Evolutionary conservation across 805 yeast species (phyloP).

Genomic region (Saturnispora quitensis): DNA sequence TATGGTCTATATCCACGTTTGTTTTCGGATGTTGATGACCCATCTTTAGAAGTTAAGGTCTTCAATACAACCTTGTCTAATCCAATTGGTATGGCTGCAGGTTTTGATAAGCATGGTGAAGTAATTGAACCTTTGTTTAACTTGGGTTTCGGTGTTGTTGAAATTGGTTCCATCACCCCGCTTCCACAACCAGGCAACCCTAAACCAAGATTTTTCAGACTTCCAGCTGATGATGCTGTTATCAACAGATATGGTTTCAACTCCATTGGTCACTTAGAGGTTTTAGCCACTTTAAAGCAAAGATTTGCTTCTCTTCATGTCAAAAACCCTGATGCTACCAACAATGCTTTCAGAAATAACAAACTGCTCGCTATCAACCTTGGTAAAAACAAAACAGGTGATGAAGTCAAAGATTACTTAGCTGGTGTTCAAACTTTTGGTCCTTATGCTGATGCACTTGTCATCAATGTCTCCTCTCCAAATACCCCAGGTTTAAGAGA

Average conservation of each 20-base stretch:
- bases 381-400: conserved; percentile 90
- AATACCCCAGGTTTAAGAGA: conserved; percentile 93
- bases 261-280: conserved; percentile 77
- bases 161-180: conserved; percentile 90
- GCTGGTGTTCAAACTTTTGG: conserved; percentile 79
- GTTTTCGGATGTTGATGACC: conserved; percentile 43
- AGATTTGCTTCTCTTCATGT: conserved; percentile 43
- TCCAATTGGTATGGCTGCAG: conserved; percentile 93
- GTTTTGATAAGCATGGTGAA: conserved; percentile 89
- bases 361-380: conserved; percentile 73
- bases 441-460: conserved; percentile 77
- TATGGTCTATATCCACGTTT: conserved; percentile 59
- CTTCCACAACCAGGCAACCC: conserved; percentile 92
- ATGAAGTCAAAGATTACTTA: conserved; percentile 79
- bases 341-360: conserved; percentile 45
- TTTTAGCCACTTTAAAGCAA: conserved; percentile 54
- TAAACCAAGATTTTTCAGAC: conserved; percentile 81
- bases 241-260: conserved; percentile 94
- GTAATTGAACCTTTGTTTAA: conserved; percentile 74
- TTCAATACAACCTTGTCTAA: conserved; percentile 57
- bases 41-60: conserved; percentile 46
- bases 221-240: conserved; percentile 79
- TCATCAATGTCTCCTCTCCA: conserved; percentile 89
- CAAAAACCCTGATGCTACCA: conserved; percentile 16
- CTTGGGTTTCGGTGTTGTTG: conserved; percentile 82